Evolutionary conservation across 768 basidiomycete species (phyloP).

Genomic region (Melanogaster broomeanus): DNA sequence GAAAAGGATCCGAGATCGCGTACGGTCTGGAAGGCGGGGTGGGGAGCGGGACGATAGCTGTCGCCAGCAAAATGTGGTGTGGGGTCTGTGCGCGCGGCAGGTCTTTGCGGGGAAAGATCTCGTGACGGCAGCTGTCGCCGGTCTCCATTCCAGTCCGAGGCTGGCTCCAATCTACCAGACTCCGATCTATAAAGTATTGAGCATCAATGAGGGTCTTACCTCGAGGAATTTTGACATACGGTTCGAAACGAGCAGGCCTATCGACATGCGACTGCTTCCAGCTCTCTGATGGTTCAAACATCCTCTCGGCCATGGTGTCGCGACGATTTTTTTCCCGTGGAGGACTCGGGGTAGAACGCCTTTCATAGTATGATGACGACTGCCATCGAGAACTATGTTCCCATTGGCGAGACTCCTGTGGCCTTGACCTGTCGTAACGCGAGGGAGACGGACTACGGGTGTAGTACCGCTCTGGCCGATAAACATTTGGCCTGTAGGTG

Average conservation of each 20-base stretch:
- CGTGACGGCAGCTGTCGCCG: conserved; percentile 34
- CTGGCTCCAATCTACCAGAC: conserved; percentile 27
- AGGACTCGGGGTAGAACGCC: conserved; percentile 41
- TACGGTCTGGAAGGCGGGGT: conserved; percentile 32
- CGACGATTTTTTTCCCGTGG: conserved; percentile 33
- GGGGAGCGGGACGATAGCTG: conserved; percentile 55
- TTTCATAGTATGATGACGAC: conserved; percentile 42
- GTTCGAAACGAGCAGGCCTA: conserved; percentile 41
- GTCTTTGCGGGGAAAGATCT: conserved; percentile 40
- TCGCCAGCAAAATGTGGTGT: conserved; percentile 41
- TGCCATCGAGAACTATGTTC: conserved; percentile 47
- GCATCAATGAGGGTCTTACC: conserved; percentile 23
- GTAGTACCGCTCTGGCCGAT: conserved; percentile 38
- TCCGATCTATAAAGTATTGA: conserved; percentile 24
- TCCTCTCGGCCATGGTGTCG: conserved; percentile 47
- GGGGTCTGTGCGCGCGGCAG: conserved; percentile 34
- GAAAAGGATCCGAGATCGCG: conserved; percentile 41
- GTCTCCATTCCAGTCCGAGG: conserved; percentile 38
- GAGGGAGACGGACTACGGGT: conserved; percentile 57
- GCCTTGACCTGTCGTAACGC: conserved; percentile 43
- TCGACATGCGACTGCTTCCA: conserved; percentile 66
- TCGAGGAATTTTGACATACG: conserved; percentile 35
- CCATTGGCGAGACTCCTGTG: conserved; percentile 47
- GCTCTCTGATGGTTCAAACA: conserved; percentile 72
- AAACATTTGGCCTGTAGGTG: conserved; percentile 43